phyloP scores from a whole-genome alignment of 129 eudicot species.

The Flaveria linearis region DNA sequence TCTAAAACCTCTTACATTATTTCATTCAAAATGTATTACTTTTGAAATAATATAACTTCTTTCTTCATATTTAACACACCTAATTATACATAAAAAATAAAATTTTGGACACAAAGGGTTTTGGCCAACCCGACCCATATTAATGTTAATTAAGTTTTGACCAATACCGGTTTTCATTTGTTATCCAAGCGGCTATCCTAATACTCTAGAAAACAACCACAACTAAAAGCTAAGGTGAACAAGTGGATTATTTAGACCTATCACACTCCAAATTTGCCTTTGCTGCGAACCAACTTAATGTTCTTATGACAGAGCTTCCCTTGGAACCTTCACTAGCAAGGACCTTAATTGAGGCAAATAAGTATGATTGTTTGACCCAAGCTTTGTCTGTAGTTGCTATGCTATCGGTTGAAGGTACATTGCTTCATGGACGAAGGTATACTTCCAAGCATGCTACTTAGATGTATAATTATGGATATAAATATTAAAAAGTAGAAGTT shows the following conservation, averaged over 20 bases:
- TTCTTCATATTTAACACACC: not conserved
- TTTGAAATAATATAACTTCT: not conserved
- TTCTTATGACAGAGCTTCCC: constrained; percentile 67
- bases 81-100: not conserved
- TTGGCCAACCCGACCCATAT: not conserved
- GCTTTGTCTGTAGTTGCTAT: constrained; percentile 93
- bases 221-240: constrained; percentile 19
- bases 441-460: constrained; percentile 14
- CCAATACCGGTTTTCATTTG: not conserved
- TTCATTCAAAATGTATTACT: not conserved
- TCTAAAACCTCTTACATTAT: not conserved
- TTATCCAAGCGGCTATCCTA: not conserved
- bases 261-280: not conserved
- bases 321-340: constrained; percentile 96
- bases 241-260: not conserved
- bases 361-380: constrained; percentile 72
- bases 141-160: not conserved
- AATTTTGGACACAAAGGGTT: not conserved
- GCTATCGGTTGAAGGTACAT: constrained; percentile 90
- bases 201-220: constrained; percentile 1
- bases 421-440: constrained; percentile 81
- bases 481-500: not conserved
- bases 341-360: constrained; percentile 90
- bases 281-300: constrained; percentile 2
- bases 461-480: constrained; percentile 17